Evolutionary conservation across 768 basidiomycete species (phyloP).

Genomic region (Sutorius australiensis): DNA sequence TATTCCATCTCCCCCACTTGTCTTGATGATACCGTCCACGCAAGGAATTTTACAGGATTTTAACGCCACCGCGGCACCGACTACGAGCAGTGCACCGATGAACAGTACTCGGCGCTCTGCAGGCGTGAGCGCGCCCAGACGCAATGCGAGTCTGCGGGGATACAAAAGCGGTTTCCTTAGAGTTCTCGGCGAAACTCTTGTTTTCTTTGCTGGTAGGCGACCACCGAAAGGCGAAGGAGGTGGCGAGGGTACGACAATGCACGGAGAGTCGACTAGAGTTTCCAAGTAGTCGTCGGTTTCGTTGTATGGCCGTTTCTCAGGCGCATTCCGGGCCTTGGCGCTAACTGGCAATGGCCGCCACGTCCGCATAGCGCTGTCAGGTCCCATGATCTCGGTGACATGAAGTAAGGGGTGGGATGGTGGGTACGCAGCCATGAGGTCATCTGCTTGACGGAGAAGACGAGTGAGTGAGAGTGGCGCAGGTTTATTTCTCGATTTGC

Average conservation of each 20-base stretch:
- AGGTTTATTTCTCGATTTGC: slow-evolving; percentile 18
- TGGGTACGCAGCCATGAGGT: slow-evolving; percentile 54
- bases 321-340: slow-evolving; percentile 3
- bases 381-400: slow-evolving; percentile 66
- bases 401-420: slow-evolving; percentile 53
- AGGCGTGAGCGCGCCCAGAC: slow-evolving; percentile 25
- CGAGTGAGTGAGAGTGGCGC: slow-evolving; percentile 40
- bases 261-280: slow-evolving; percentile 20
- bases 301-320: slow-evolving; percentile 22
- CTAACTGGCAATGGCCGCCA: slow-evolving; percentile 45
- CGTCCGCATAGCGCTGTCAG: slow-evolving; percentile 70
- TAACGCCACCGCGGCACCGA: slow-evolving; percentile 65
- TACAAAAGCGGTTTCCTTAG: slow-evolving; percentile 7
- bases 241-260: slow-evolving; percentile 24
- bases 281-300: slow-evolving; percentile 28
- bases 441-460: slow-evolving; percentile 56
- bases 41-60: slow-evolving; percentile 15
- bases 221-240: slow-evolving; percentile 20
- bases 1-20: slow-evolving; percentile 16
- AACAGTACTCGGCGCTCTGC: slow-evolving; percentile 39
- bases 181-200: slow-evolving; percentile 8
- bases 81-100: slow-evolving; percentile 62
- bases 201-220: slow-evolving; percentile 19
- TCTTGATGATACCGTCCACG: slow-evolving; percentile 11
- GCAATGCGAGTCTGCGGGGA: slow-evolving; percentile 16